Evolutionary conservation across 257 asterid genomes (phyloP), one percentile per base, ranked within the genome.

Genomic region (Solanum peruvianum): DNA sequence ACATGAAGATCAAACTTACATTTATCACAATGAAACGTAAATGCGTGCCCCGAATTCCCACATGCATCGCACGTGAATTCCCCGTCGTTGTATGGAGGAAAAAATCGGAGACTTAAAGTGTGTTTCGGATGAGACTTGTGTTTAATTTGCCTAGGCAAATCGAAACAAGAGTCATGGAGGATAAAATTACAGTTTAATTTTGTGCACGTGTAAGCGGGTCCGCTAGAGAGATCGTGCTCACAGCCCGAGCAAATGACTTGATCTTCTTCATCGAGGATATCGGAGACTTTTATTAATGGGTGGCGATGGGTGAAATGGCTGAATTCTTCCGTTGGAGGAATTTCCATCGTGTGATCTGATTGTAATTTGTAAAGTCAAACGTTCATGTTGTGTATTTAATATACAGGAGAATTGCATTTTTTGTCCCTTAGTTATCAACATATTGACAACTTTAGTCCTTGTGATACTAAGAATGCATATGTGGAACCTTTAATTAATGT

Each of bases 1-100:
- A 92, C 92, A 6, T 91, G 93, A 81, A 92, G 87, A n/a, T 86
- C 88, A 86, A 78, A 88, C 41, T 86, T 85, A 87, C 92, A 91
- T 31, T 76, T 56, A 11, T 56, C 69, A 69, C 94, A 92, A 41
- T 89, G 89, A 58, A 86, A 92, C 10, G 88, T 87, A 39, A 91
- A 91, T 13, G 75, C 89, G 20, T 73, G 45, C 9, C 91, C 91
- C 3, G 64, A 62, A 10, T 29, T 85, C 5, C 88, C 89, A 67
- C 94, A 92, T 21, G 89, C 94, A 1, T 86, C 37, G 64, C 94
- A 91, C 42, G 42, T 33, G 89, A 83, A 88, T 81, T 88, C 91
- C 7, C 82, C 83, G 2, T 80, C 67, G 29, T 47, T 6, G 4
- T 80, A 80, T 1, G 93, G 92, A 9, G 93, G 92, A 29, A 80